Conservation (phyloP, 1,139 yeast genomes). For the Yamadazyma kanchanaburiensis region DNA sequence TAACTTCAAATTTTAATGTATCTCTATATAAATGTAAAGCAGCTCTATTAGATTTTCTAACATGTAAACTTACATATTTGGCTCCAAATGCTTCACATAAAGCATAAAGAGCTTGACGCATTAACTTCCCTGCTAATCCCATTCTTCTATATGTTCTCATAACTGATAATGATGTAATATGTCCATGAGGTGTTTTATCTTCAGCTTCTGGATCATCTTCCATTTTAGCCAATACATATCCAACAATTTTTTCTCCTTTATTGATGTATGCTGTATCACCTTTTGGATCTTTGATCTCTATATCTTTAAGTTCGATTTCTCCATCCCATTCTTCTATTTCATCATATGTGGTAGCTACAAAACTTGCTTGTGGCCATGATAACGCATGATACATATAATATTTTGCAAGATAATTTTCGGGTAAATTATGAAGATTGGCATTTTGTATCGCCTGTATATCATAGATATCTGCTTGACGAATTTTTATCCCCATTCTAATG, state of each 20-base stretch:
- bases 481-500: constrained; percentile 68
- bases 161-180: constrained; percentile 88
- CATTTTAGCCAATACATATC: constrained; percentile 94
- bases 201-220: constrained; percentile 85
- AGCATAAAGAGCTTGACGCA: constrained; percentile 80
- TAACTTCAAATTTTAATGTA: constrained; percentile 77
- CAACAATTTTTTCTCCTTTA: constrained; percentile 78
- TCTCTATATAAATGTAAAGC: constrained; percentile 90
- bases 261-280: constrained; percentile 57
- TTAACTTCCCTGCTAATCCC: constrained; percentile 92
- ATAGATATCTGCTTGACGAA: constrained; percentile 80
- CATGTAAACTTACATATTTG: constrained; percentile 85
- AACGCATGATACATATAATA: constrained; percentile 90
- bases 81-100: constrained; percentile 83
- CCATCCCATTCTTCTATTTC: constrained; percentile 31
- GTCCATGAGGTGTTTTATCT: constrained; percentile 83
- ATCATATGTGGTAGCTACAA: constrained; percentile 81
- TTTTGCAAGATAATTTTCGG: constrained; percentile 90
- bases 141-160: constrained; percentile 93
- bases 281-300: constrained; percentile 37
- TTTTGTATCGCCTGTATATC: constrained; percentile 96
- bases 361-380: constrained; percentile 98
- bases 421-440: constrained; percentile 88
- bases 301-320: constrained; percentile 28
- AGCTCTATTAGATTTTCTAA: constrained; percentile 89